Percentiles rank a stretch among this genome's conserved stretches.
Evolutionary conservation across 192 early-diverging fungal genomes (phyloP).

Genomic region (Coemansia sp.): DNA sequence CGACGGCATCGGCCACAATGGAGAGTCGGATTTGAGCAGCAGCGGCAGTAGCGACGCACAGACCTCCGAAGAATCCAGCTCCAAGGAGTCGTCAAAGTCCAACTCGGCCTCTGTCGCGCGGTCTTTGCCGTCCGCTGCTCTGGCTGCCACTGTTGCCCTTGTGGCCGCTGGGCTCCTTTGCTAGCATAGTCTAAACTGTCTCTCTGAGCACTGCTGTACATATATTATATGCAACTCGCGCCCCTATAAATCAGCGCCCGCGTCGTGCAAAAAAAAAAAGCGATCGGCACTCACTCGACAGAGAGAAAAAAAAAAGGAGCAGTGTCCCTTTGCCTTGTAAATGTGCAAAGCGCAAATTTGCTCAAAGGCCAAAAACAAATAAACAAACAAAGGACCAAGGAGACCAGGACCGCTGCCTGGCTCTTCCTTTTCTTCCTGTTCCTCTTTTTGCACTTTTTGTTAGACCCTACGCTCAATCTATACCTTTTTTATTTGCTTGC

Average conservation of each 20-base stretch:
- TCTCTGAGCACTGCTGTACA: not conserved
- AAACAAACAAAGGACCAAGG: constrained; percentile 1
- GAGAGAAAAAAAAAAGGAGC: not conserved
- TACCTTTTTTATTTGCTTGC: no score
- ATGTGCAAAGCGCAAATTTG: not conserved
- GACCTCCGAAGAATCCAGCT: not conserved
- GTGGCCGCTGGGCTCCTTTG: not conserved
- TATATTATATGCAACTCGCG: not conserved
- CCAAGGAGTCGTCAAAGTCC: not conserved
- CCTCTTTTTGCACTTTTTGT: not conserved
- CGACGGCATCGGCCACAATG: constrained; percentile 15
- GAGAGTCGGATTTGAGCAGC: not conserved
- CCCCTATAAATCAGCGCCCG: not conserved
- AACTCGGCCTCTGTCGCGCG: not conserved
- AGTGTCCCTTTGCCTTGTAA: not conserved
- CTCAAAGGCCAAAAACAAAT: not conserved
- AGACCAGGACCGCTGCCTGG: not conserved
- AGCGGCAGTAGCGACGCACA: not conserved
- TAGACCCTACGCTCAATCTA: constrained; percentile 4
- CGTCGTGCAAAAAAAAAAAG: no score
- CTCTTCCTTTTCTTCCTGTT: not conserved
- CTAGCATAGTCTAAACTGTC: not conserved
- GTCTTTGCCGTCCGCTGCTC: not conserved
- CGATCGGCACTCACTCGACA: not conserved
- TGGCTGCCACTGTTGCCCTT: not conserved